Base-by-base conservation (phyloP, 2,329 filamentous ascomycete genomes). In the Paecilomyces niveus region DNA sequence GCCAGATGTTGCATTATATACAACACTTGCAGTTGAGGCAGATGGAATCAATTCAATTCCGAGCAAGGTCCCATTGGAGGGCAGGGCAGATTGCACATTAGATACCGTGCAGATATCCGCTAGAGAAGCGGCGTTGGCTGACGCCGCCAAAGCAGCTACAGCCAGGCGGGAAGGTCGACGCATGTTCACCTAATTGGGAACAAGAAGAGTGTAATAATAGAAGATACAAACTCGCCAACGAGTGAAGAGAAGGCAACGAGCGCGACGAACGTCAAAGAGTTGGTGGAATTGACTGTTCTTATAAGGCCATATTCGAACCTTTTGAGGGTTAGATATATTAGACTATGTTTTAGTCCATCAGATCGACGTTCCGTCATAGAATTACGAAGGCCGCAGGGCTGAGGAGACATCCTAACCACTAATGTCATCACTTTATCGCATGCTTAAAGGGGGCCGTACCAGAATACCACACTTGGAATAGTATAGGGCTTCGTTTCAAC, bases 11-110 rank as follows among this genome's bases (percentile, higher is more conserved):
- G 69, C 68, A 60, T 77, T 76, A 62, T 74, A 74, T 50, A 78
- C 69, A 2, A 69, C 58, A 39, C 61, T 72, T 1, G 76, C 77
- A 3, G 74, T 75, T 3, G 79, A 74, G 1, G 76, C 64, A 0
- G 74, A 76, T 3, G 78, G 72, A 57, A 77, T 64, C 60, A 80
- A 55, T 53, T 74, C 64, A 55, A 80, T 74, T 6, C 77, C 76
- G 6, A 73, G 62, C 1, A 78, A 62, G 29, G 73, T 76, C 4
- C 75, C 76, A 58, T 78, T 75, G 24, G 75, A 65, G 5, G 77
- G 77, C 6, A 80, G 65, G 18, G 72, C 70, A 13, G 75, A 70
- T 60, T 73, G 70, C n/a, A 80, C 72, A 58, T 78, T 74, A 33
- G 72, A 68, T 6, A 76, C 68, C 1, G 76, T 78, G 63, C 77